A percentile compares a stretch with the other conserved stretches of the same genome.
Conservation (phyloP, 2,329 filamentous ascomycete species). For the Talaromyces funiculosus region DNA sequence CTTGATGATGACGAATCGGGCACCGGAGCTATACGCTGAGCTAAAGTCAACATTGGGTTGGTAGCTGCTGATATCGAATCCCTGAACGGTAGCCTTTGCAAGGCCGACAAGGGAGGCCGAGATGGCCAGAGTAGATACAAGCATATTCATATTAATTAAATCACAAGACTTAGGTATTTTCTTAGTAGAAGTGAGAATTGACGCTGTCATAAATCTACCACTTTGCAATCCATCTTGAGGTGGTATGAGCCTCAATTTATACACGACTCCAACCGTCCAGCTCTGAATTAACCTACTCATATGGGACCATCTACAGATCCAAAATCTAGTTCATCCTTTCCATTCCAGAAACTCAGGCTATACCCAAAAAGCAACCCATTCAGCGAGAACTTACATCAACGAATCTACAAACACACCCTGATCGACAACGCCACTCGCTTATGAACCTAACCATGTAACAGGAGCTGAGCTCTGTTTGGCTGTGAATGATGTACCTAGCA, state of each 20-base stretch:
- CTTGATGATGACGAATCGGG: conserved; percentile 33
- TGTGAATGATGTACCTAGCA: neutral
- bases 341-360: neutral
- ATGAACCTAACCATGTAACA: neutral
- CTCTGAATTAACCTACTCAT: neutral
- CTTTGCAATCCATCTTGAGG: no score
- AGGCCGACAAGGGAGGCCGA: conserved; percentile 10
- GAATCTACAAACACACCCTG: neutral
- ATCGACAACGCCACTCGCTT: conserved; percentile 7
- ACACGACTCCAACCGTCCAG: neutral
- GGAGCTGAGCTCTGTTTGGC: neutral
- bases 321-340: neutral
- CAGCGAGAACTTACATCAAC: neutral
- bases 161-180: no score
- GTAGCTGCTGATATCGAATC: conserved; percentile 30
- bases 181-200: no score
- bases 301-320: neutral
- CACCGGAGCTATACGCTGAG: conserved; percentile 24
- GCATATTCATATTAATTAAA: neutral
- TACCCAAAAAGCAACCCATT: neutral
- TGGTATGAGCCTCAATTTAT: neutral
- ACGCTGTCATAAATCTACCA: no score
- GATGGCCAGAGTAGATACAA: conserved; percentile 5
- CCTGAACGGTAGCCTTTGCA: conserved; percentile 23
- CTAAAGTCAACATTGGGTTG: conserved; percentile 25